Percentiles rank a stretch among this genome's conserved stretches.
These are phyloP conservation scores for Melastoma candidum DNA, from an alignment of 441 rosid species.

Conservation along the genomic window DNA sequence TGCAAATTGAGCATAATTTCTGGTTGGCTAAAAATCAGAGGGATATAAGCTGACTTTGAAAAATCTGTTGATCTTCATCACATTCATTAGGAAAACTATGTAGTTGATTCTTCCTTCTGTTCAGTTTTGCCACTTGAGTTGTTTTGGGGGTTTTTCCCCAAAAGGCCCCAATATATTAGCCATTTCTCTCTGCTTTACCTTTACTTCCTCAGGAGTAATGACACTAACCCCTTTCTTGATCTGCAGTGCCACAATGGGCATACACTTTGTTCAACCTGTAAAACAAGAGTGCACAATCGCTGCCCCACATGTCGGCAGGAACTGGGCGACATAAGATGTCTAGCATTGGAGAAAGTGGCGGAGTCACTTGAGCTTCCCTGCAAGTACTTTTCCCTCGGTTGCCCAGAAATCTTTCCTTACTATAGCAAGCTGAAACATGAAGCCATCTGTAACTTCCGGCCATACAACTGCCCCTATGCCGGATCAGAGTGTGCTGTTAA, in stretches of 20 bases:
- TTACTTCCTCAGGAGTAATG: too few species aligned
- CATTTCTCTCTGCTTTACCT: too few species aligned
- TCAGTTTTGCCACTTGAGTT: too few species aligned
- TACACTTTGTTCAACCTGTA: slow-evolving; percentile 95
- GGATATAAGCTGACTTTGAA: too few species aligned
- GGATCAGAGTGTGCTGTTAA: slow-evolving; percentile 79
- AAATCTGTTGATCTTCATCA: too few species aligned
- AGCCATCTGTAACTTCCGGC: slow-evolving; percentile 74
- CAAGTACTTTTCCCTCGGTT: slow-evolving; percentile 68
- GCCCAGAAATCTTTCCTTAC: slow-evolving; percentile 92
- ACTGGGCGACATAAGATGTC: slow-evolving; percentile 93
- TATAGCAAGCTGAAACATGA: slow-evolving; percentile 94
- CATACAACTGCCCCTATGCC: slow-evolving; percentile 87
- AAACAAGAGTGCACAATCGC: slow-evolving; percentile 79
- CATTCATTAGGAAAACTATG: too few species aligned
- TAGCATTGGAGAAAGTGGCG: slow-evolving; percentile 90
- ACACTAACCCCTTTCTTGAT: slow-evolving; percentile 3
- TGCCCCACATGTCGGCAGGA: slow-evolving; percentile 98
- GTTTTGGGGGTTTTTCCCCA: not conserved
- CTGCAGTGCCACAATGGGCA: slow-evolving; percentile 96
- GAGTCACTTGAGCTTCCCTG: slow-evolving; percentile 94
- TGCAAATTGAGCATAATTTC: too few species aligned
- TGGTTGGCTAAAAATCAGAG: too few species aligned
- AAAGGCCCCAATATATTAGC: too few species aligned
- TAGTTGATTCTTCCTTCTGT: too few species aligned